Percentiles rank a stretch among this genome's conserved stretches.
These are phyloP conservation scores for Fusarium nisikadoi DNA, from an alignment of 2,329 filamentous ascomycete genomes.

Conservation along the genomic window DNA sequence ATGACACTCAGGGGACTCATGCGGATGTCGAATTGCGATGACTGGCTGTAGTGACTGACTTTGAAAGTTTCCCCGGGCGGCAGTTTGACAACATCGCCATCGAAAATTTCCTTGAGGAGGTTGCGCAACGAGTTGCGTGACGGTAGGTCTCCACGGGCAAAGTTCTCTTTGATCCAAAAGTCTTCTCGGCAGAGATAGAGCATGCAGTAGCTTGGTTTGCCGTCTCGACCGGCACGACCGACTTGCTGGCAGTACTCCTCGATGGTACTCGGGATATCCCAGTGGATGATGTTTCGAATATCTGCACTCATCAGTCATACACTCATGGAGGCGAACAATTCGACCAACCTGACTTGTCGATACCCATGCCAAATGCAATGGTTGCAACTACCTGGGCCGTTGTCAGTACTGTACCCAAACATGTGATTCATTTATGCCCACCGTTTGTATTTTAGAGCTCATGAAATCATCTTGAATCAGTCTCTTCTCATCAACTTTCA, in stretches of 20 bases:
- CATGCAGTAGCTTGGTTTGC: slow-evolving; percentile 64
- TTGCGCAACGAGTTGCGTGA: slow-evolving; percentile 59
- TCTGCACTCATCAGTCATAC: slow-evolving; percentile 44
- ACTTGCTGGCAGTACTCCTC: slow-evolving; percentile 69
- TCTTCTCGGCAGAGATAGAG: slow-evolving; percentile 68
- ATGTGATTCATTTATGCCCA: neutral
- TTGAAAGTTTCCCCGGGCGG: slow-evolving; percentile 46
- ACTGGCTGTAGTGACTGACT: slow-evolving; percentile 57
- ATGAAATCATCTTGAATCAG: slow-evolving; percentile 64
- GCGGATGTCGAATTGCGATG: slow-evolving; percentile 64
- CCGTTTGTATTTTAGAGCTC: slow-evolving; percentile 53
- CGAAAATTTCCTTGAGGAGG: slow-evolving; percentile 64
- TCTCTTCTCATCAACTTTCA: slow-evolving; percentile 57
- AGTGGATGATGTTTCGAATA: slow-evolving; percentile 66
- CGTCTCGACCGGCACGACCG: slow-evolving; percentile 66
- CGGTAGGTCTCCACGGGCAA: slow-evolving; percentile 68
- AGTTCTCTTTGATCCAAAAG: slow-evolving; percentile 67
- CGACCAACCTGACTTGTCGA: slow-evolving; percentile 58
- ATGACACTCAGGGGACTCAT: slow-evolving; percentile 61
- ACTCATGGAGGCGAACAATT: rapidly evolving
- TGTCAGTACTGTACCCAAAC: neutral
- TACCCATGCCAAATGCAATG: slow-evolving; percentile 70
- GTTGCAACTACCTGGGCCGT: slow-evolving; percentile 54
- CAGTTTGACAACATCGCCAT: slow-evolving; percentile 39
- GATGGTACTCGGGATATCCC: slow-evolving; percentile 60